Conservation (phyloP, 768 basidiomycete species). For the Steccherinum ochraceum region DNA sequence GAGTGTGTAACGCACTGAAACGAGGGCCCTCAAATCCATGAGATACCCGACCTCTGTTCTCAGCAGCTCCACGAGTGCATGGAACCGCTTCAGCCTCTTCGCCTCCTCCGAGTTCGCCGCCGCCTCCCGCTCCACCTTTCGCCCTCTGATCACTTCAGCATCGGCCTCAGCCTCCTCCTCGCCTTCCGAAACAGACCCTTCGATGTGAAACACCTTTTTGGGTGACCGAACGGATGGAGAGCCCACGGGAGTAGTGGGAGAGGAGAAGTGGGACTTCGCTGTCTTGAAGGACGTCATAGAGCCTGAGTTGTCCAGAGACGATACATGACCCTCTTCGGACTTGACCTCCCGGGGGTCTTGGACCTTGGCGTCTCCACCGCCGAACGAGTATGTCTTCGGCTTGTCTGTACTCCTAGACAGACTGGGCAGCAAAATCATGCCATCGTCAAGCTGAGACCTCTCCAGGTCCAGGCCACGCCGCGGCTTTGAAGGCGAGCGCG, state of each 20-base stretch:
- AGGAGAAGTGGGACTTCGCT: neutral
- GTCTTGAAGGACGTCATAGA: neutral
- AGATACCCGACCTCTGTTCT: slow-evolving; percentile 83
- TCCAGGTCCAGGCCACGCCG: neutral
- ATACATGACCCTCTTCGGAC: neutral
- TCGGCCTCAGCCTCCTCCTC: neutral
- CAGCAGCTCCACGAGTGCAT: slow-evolving; percentile 82
- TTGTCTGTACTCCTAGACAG: neutral
- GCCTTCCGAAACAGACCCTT: neutral
- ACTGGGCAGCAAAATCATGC: slow-evolving; percentile 3
- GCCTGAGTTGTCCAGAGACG: neutral
- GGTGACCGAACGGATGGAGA: neutral
- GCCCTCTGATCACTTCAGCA: neutral
- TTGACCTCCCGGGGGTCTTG: neutral
- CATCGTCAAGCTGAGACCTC: neutral
- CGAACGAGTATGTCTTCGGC: neutral
- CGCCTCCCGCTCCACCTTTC: neutral
- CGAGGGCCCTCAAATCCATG: slow-evolving; percentile 68
- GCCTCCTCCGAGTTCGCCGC: neutral
- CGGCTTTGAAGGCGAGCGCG: neutral
- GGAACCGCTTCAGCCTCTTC: slow-evolving; percentile 31
- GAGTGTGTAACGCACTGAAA: slow-evolving; percentile 46
- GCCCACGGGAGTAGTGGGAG: neutral
- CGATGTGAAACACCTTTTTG: neutral
- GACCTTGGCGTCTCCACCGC: neutral